Evolutionary conservation across 139 green algal genomes (phyloP), one percentile per base, ranked within the genome.

Genomic region (Microglena sp.): DNA sequence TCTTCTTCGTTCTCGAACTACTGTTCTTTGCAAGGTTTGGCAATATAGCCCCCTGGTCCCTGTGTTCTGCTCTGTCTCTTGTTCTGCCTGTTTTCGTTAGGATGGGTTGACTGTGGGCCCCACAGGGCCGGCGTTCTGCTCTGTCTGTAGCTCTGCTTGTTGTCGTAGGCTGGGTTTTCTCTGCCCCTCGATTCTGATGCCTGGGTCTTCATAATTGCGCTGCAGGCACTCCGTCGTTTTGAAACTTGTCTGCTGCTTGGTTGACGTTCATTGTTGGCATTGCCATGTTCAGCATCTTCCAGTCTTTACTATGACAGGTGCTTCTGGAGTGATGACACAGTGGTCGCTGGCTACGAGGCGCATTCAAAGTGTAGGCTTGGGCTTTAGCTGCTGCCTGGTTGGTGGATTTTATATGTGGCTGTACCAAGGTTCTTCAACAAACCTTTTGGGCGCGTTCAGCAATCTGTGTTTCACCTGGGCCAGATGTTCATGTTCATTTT

Each of bases 401-500:
- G 7, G 50, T 18, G 18, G 50, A n/a, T 6, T n/a, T 59, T 50
- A 50, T 15, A 18, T 60, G 21, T 26, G 31, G 53, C n/a, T 60
- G 53, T 18, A 60, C 53, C 53, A 28, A 60, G 53, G 15, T 60
- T 26, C 31, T 60, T 26, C 26, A 8, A 5, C 6, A n/a, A 15
- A 27, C 56, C n/a, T n/a, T n/a, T n/a, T 18, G 36, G 18, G 6
- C 26, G 7, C 56, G 56, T 11, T 26, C 28, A 5, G 6, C 6
- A 7, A n/a, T 26, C 21, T 11, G 56, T 63, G 56, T 43, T 45
- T 15, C 7, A 11, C 56, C 26, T 63, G 27, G 56, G 56, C 56
- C 26, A 36, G 30, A 8, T 63, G 18, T 63, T 63, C 56, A 63
- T 63, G 27, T 63, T 63, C 56, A 63, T n/a, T 63, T 36, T 63